Conservation (phyloP, 139 green algal genomes). For the Desmodesmus armatus region DNA sequence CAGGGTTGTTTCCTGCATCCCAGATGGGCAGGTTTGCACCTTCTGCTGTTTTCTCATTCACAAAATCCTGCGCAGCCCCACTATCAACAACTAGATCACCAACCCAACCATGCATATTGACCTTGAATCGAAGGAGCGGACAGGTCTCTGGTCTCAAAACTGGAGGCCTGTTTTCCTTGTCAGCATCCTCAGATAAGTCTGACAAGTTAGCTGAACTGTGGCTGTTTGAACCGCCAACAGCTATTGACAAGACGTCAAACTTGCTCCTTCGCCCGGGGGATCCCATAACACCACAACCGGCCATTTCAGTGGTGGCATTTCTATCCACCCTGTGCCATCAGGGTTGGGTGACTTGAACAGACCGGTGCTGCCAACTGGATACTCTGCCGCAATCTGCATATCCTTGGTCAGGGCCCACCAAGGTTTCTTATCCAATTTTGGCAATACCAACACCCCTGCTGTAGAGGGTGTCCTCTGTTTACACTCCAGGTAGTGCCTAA, state of each 20-base stretch:
- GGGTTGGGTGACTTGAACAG: neutral
- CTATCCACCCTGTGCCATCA: neutral
- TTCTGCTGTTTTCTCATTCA: neutral
- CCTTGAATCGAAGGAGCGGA: neutral
- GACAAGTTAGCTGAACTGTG: neutral
- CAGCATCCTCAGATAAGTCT: too few relatives aligned
- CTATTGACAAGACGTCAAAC: neutral
- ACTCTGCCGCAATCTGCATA: neutral
- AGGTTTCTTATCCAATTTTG: neutral
- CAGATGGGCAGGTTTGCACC: neutral
- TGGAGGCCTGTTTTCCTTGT: too few relatives aligned
- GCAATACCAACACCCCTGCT: neutral
- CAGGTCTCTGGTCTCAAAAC: neutral
- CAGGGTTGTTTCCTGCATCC: neutral
- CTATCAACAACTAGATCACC: constrained; percentile 1
- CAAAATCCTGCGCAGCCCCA: constrained; percentile 26
- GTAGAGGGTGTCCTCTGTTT: neutral
- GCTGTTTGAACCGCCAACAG: too few relatives aligned
- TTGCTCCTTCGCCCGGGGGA: neutral
- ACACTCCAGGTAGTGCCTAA: neutral
- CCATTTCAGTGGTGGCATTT: neutral
- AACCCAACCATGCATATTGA: neutral
- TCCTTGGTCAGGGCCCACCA: neutral
- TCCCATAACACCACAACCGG: neutral
- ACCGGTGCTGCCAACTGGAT: neutral